Conservation (phyloP, 305 asterid species). For the Fraxinus ornus region DNA sequence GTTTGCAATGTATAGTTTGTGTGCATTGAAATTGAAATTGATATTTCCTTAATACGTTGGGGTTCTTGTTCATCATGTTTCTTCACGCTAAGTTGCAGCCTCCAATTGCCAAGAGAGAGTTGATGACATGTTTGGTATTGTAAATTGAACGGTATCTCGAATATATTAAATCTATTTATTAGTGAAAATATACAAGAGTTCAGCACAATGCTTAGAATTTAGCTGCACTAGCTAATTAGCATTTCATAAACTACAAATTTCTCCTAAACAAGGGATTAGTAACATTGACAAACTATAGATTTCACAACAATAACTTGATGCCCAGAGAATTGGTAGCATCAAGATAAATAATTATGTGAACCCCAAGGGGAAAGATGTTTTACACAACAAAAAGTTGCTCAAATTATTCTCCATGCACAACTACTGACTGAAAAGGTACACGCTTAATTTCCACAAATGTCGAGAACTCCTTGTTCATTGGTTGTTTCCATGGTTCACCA, state of each 20-base stretch:
- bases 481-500: conserved; percentile 98
- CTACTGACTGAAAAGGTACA: conserved; percentile 63
- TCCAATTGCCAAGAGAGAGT: background rate
- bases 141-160: background rate
- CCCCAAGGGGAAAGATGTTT: background rate
- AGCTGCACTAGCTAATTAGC: background rate
- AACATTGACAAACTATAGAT: conserved; percentile 26
- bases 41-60: background rate
- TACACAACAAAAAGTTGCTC: background rate
- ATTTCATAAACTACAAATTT: background rate
- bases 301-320: conserved; percentile 36
- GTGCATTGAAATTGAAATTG: background rate
- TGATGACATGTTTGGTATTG: background rate
- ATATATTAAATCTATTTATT: background rate
- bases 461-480: conserved; percentile 69
- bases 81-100: background rate
- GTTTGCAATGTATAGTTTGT: background rate
- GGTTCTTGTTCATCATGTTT: background rate
- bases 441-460: conserved; percentile 75
- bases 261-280: conserved; percentile 30
- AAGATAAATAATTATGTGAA: conserved; percentile 26
- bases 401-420: conserved; percentile 59
- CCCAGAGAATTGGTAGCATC: conserved; percentile 14
- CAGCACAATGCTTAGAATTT: background rate
- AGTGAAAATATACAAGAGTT: background rate